Conservation (phyloP, 2,329 filamentous ascomycete species). For the Cladobotryum mycophilum region DNA sequence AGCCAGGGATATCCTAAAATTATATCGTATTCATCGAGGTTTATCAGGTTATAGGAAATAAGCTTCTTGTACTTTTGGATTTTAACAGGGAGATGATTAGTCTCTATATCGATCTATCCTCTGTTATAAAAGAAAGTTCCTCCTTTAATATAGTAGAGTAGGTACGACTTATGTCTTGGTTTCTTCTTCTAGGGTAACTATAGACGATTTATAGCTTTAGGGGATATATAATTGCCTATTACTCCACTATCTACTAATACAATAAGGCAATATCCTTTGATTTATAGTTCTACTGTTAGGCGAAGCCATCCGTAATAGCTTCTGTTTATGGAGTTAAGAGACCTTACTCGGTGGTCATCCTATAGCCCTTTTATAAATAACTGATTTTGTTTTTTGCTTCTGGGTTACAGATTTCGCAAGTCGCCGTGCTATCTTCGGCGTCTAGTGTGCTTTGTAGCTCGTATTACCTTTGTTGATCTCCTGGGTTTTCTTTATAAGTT, state of each 20-base stretch:
- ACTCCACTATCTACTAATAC: too few relatives aligned
- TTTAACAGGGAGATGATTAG: too few relatives aligned
- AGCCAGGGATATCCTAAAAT: too few relatives aligned
- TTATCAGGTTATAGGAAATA: too few relatives aligned
- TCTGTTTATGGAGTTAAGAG: background rate
- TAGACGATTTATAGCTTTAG: too few relatives aligned
- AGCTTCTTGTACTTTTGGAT: too few relatives aligned
- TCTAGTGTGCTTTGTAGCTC: background rate
- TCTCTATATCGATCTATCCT: too few relatives aligned
- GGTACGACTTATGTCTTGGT: background rate
- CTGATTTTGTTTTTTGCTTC: background rate
- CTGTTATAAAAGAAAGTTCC: slow-evolving; percentile 1
- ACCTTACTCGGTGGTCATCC: background rate
- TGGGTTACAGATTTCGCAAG: background rate
- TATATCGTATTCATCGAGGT: too few relatives aligned
- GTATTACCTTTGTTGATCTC: background rate
- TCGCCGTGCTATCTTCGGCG: background rate
- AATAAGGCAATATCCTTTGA: too few relatives aligned
- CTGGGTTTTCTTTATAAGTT: background rate
- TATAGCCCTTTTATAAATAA: background rate
- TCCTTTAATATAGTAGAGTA: background rate
- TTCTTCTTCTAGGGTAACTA: background rate
- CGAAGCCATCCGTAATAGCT: background rate
- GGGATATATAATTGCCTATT: too few relatives aligned
- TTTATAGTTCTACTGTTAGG: background rate